A percentile compares a stretch with the other conserved stretches of the same genome.
phyloP scores from a whole-genome alignment of 2,329 filamentous ascomycete genomes.

The Cladosporium sp. region DNA sequence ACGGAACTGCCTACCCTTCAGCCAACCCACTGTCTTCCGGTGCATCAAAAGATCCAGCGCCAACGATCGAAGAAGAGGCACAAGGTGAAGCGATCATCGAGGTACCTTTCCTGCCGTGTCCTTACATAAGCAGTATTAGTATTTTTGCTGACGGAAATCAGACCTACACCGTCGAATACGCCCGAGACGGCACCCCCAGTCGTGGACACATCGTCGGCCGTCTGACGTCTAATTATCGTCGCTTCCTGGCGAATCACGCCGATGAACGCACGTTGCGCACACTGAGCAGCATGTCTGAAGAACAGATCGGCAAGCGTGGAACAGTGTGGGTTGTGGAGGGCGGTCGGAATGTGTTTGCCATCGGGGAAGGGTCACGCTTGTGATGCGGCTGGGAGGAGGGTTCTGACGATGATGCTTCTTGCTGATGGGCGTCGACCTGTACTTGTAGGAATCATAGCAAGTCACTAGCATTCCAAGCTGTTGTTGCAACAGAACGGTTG shows the following conservation, averaged over 20 bases:
- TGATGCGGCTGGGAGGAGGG: not conserved
- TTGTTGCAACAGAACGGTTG: not conserved
- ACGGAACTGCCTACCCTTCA: conserved; percentile 48
- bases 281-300: conserved; percentile 45
- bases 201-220: conserved; percentile 55
- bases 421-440: not conserved
- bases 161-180: conserved; percentile 63
- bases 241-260: conserved; percentile 60
- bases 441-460: not conserved
- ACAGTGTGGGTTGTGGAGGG: conserved; percentile 15
- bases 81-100: conserved; percentile 56
- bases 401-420: not conserved
- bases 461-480: not conserved
- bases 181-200: conserved; percentile 50
- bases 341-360: conserved; percentile 20
- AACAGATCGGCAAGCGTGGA: conserved; percentile 47
- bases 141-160: conserved; percentile 29
- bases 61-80: conserved; percentile 44
- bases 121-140: not conserved
- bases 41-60: conserved; percentile 43
- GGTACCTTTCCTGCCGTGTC: conserved; percentile 14
- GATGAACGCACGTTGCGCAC: conserved; percentile 51
- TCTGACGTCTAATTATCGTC: conserved; percentile 46
- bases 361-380: conserved; percentile 24
- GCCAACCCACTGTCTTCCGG: conserved; percentile 46